phyloP scores from a whole-genome alignment of 352 stramenopile species.

The Pythium biforme region DNA sequence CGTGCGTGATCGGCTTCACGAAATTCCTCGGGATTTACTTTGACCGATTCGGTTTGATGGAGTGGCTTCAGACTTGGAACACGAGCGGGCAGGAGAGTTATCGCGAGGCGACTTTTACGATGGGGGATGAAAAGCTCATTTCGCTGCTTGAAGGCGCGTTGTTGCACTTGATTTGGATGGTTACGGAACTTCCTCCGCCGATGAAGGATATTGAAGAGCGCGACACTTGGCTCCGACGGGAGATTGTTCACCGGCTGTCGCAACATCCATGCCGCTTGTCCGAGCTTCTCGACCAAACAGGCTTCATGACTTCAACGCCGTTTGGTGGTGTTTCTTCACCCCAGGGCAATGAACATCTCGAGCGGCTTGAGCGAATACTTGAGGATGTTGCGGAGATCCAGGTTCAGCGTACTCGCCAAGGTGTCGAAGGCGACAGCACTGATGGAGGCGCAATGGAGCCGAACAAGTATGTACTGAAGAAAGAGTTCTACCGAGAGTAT shows the following conservation, averaged over 20 bases:
- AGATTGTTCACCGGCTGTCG: constrained; percentile 86
- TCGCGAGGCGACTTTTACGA: constrained; percentile 34
- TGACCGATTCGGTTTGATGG: constrained; percentile 72
- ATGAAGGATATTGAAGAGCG: constrained; percentile 56
- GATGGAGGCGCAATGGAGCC: constrained; percentile 60
- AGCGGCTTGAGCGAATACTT: constrained; percentile 57
- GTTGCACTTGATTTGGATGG: constrained; percentile 82
- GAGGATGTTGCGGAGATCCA: constrained; percentile 76
- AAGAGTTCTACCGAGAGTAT: constrained; percentile 76
- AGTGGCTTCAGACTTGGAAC: constrained; percentile 68
- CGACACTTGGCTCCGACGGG: constrained; percentile 71
- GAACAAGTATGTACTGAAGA: constrained; percentile 77
- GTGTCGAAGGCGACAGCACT: constrained; percentile 14
- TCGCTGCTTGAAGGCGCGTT: constrained; percentile 76
- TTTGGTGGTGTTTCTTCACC: constrained; percentile 61
- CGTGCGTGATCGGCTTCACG: constrained; percentile 52
- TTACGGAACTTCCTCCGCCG: constrained; percentile 79
- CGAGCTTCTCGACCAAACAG: constrained; percentile 77
- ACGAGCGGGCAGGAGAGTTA: constrained; percentile 51
- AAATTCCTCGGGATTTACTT: constrained; percentile 83
- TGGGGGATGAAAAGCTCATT: constrained; percentile 63
- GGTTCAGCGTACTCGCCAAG: constrained; percentile 21
- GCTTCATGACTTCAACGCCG: constrained; percentile 67
- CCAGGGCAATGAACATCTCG: constrained; percentile 67
- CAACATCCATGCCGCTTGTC: constrained; percentile 72